Evolutionary conservation across 2,329 filamentous ascomycete genomes (phyloP).

Genomic region (Paecilomyces fulvus): DNA sequence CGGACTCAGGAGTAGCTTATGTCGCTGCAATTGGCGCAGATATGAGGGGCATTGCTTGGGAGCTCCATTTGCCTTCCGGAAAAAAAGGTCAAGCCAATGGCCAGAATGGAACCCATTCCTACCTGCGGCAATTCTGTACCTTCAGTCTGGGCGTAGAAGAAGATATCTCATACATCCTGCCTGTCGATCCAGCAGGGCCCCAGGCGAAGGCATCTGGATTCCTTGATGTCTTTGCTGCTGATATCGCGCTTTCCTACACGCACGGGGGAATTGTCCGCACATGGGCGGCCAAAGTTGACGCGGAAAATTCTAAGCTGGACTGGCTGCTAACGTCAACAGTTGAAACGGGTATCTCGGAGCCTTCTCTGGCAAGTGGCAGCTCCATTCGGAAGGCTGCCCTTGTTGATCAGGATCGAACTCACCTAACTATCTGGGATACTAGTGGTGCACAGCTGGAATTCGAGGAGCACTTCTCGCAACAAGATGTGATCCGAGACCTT

Average conservation of each 20-base stretch:
- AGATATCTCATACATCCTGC: constrained; percentile 55
- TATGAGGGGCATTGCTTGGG: constrained; percentile 74
- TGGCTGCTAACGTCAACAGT: constrained; percentile 78
- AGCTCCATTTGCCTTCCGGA: constrained; percentile 53
- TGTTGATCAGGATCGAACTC: constrained; percentile 63
- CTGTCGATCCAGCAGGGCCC: constrained; percentile 78
- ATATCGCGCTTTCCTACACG: constrained; percentile 80
- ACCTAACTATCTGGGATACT: constrained; percentile 86
- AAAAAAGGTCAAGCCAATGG: constrained; percentile 15
- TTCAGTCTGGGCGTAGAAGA: constrained; percentile 56
- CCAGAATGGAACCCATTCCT: constrained; percentile 28
- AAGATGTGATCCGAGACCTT: constrained; percentile 72
- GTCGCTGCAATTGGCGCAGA: constrained; percentile 76
- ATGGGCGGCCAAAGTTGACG: constrained; percentile 72
- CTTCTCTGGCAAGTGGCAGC: constrained; percentile 73
- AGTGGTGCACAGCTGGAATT: constrained; percentile 74
- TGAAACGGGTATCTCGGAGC: constrained; percentile 65
- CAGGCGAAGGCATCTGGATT: constrained; percentile 64
- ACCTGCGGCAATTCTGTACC: constrained; percentile 58
- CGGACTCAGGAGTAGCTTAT: constrained; percentile 51
- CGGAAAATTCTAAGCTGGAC: constrained; percentile 53
- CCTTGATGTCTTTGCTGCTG: constrained; percentile 75
- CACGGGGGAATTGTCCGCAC: constrained; percentile 65
- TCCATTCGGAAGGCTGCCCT: constrained; percentile 80
- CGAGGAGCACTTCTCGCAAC: constrained; percentile 61